Evolutionary conservation across 306 rosid genomes (phyloP).

Genomic region (Carpinus fangiana): DNA sequence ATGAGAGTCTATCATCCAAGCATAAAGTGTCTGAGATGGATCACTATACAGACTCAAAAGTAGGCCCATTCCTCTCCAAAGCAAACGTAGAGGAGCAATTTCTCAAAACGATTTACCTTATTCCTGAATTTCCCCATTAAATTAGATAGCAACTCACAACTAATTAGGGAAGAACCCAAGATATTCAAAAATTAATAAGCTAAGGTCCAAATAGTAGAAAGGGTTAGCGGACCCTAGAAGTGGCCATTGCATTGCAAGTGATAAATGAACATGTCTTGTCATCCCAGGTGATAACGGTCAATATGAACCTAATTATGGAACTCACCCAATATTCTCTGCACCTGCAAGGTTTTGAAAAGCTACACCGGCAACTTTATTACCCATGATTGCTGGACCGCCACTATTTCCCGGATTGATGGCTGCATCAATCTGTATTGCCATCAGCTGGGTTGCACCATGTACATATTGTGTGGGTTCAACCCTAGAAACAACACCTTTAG

Average conservation of each 20-base stretch:
- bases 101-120: neutral
- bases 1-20: neutral
- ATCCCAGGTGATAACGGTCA: neutral
- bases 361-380: conserved; percentile 82
- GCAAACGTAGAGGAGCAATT: neutral
- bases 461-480: conserved; percentile 93
- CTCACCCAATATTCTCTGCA: conserved; percentile 93
- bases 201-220: neutral
- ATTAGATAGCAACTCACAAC: neutral
- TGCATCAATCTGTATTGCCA: conserved; percentile 96
- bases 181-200: neutral
- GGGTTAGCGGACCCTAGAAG: neutral
- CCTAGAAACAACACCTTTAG: conserved; percentile 90
- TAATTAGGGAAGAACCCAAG: neutral
- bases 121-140: neutral
- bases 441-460: conserved; percentile 82
- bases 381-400: conserved; percentile 95
- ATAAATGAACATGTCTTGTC: neutral
- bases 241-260: neutral
- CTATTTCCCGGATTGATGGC: conserved; percentile 97
- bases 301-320: conserved; percentile 16
- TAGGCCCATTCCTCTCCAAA: neutral
- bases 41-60: neutral
- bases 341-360: conserved; percentile 98
- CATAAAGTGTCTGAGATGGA: neutral